Evolutionary conservation across 129 eudicot species (phyloP), one percentile per base, ranked within the genome.

Genomic region (Silybum marianum): DNA sequence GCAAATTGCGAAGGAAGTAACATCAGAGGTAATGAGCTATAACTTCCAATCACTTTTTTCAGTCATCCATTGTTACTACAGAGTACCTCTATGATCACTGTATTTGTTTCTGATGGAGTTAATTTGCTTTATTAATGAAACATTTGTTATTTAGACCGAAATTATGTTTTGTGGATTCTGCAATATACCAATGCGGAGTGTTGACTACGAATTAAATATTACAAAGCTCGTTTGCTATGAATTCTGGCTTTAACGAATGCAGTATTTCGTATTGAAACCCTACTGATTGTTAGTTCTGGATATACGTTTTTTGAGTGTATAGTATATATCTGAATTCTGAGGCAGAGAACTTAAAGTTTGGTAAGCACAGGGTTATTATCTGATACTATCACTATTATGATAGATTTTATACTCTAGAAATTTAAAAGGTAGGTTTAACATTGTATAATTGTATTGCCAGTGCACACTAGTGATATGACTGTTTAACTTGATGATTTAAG

Each of bases 11-110:
- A 87, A 48, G 71, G 82, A 84, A 81, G 71, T 67, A 60, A 16
- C 75, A 66, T 46, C 82, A 28, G 85, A 88, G 92, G 94, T 88
- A 68, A 24, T 28, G 36, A 82, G 30, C 34, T 71, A 44, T 67
- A 67, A 39, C 54, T 75, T 46, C 76, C 28, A 10, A 76, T 65
- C 42, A 19, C 25, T 73, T 60, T 80, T 71, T 54, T 74, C 14
- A 7, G 9, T 44, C 12, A 78, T 78, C 32, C 25, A 51, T 76
- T 76, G n/a, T 42, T 28, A 46, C 32, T 26, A 73, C 8, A 36
- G 36, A n/a, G n/a, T 74, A 12, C 10, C 10, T 81, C 3, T 66
- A 54, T 38, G 69, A 77, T 39, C 44, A 77, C 40, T 8, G 18
- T 24, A 7, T 32, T 28, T 71, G 73, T 16, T 77, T 83, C 19